These are phyloP conservation scores for Xylaria sp. DNA, from an alignment of 495 filamentous ascomycete genomes.

Conservation along the genomic window DNA sequence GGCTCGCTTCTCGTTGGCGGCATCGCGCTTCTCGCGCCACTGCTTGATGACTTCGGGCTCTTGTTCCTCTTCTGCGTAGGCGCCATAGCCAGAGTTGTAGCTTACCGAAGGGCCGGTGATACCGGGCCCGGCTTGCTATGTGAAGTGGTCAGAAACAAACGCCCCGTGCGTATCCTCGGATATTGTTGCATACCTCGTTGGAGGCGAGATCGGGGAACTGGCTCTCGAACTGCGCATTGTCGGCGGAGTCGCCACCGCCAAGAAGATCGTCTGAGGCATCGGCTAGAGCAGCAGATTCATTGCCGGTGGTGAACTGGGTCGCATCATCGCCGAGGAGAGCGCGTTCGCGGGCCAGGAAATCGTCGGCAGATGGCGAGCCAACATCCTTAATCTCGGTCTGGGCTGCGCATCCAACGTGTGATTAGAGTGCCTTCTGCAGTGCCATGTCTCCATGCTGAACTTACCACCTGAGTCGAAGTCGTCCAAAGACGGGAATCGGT, in stretches of 20 bases:
- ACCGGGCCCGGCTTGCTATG: slow-evolving; percentile 79
- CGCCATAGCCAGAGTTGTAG: slow-evolving; percentile 71
- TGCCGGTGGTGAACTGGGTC: slow-evolving; percentile 81
- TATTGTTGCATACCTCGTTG: slow-evolving; percentile 71
- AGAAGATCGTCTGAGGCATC: slow-evolving; percentile 75
- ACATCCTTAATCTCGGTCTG: slow-evolving; percentile 55
- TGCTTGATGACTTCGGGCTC: slow-evolving; percentile 87
- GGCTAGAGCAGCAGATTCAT: slow-evolving; percentile 69
- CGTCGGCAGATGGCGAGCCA: slow-evolving; percentile 61
- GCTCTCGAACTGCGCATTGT: slow-evolving; percentile 79
- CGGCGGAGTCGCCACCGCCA: slow-evolving; percentile 63
- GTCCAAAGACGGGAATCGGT: slow-evolving; percentile 95
- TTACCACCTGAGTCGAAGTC: slow-evolving; percentile 90
- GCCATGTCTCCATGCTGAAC: slow-evolving; percentile 4
- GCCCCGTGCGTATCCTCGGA: not conserved
- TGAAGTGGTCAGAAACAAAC: slow-evolving; percentile 19
- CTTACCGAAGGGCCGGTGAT: slow-evolving; percentile 78
- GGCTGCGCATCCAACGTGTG: slow-evolving; percentile 36
- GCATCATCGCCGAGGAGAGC: slow-evolving; percentile 91
- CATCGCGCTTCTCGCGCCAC: slow-evolving; percentile 91
- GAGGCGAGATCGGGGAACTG: slow-evolving; percentile 84
- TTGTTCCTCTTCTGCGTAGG: slow-evolving; percentile 67
- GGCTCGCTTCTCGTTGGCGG: slow-evolving; percentile 75
- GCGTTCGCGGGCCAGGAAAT: slow-evolving; percentile 90
- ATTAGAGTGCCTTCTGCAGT: not conserved